Base-by-base conservation (phyloP, 441 rosid species). In the Raphanus hybrid region DNA sequence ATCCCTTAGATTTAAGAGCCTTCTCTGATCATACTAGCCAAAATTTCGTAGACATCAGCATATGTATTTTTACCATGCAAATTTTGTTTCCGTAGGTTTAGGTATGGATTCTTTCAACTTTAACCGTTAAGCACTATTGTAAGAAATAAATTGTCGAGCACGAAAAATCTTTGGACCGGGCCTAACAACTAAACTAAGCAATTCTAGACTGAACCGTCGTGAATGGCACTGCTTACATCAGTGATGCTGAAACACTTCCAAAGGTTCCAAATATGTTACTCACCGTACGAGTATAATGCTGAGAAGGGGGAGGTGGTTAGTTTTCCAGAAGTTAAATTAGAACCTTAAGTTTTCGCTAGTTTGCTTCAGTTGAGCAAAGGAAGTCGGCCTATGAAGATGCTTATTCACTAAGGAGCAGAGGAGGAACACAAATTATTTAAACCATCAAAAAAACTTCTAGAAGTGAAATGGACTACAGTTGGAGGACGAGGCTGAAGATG, bases 181-280 rank as follows among this genome's bases (percentile, higher is more conserved):
- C 78, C 75, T 34, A 69, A 75, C 63, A 81, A 68, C 55, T 57
- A 70, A 64, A 69, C 41, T 7, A 35, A 29, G 61, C 71, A 48
- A 32, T 5, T 26, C 4, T 27, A 1, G 62, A 50, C 50, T 60
- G 58, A 58, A n/a, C 76, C 71, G 54, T 71, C 72, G 76, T 71
- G 11, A 3, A 11, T 69, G 50, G 50, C 37, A 45, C 52, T 45
- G 52, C 52, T 45, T 45, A 1, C 15, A 45, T 45, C 52, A 45
- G 52, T 45, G 52, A 45, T 45, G 15, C 52, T 4, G 14, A 45
- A 45, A 45, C 14, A 41, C 6, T 45, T 45, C 52, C 48, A 41
- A 45, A 45, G 4, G 12, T 45, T 45, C 52, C 14, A 45, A 41
- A 50, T 69, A 18, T n/a, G 20, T 41, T 50, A 12, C 37, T 11